Percentiles rank a stretch among this genome's conserved stretches.
Conservation (phyloP, 1,139 yeast genomes). For the Zygosaccharomyces pseudobailii region DNA sequence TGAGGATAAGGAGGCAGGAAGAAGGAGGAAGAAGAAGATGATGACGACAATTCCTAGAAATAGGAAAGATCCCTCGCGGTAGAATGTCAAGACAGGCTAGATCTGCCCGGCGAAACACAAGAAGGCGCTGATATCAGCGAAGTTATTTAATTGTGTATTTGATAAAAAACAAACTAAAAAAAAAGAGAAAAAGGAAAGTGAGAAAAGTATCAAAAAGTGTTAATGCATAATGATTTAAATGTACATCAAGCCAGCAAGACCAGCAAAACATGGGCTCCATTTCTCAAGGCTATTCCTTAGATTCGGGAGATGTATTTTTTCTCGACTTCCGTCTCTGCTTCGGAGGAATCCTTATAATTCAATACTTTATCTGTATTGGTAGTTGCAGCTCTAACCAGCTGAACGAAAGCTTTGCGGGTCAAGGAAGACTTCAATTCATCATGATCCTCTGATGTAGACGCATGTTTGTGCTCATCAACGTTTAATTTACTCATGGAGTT, state of each 20-base stretch:
- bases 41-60: constrained; percentile 6
- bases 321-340: not conserved
- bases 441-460: constrained; percentile 11
- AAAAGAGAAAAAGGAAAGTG: not conserved
- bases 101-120: constrained; percentile 6
- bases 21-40: constrained; percentile 10
- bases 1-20: constrained; percentile 6
- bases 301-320: not conserved
- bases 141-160: not conserved
- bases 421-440: constrained; percentile 34
- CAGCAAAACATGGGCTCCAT: not conserved
- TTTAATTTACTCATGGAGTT: constrained; percentile 17
- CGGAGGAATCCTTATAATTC: constrained; percentile 35
- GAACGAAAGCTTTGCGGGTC: constrained; percentile 55
- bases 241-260: not conserved
- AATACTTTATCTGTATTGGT: constrained; percentile 59
- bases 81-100: constrained; percentile 7
- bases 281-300: not conserved
- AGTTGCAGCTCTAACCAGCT: constrained; percentile 67
- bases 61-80: constrained; percentile 11
- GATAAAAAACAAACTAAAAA: not conserved
- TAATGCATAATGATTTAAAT: not conserved
- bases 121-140: constrained; percentile 4
- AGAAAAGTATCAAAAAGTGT: not conserved
- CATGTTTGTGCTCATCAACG: constrained; percentile 3